Evolutionary conservation across 192 early-diverging fungal species (phyloP), one percentile per base, ranked within the genome.

Genomic region (Gryganskiella cystojenkinii): DNA sequence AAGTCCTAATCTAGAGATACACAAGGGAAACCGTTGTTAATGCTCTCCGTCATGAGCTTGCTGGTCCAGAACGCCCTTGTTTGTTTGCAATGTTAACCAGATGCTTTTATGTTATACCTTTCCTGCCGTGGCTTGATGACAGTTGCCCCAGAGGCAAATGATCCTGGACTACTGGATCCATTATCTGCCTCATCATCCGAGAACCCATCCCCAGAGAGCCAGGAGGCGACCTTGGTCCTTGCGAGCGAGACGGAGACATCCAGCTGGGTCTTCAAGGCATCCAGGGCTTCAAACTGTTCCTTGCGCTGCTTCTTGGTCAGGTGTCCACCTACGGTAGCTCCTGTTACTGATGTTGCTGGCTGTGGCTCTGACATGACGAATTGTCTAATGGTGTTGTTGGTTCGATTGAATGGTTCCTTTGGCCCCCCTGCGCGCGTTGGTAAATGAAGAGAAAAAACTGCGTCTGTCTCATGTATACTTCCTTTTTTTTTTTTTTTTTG

Each of bases 221-320:
- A 87, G 3, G 85, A 87, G 47, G 80, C 37, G 47, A 87, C 80
- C 4, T 82, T 73, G 15, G 72, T 70, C 3, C 81, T 67, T 15
- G 85, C 82, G 2, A 80, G 51, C 7, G 80, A 79, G 35, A 87
- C 78, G 5, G 83, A 84, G 45, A 81, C 80, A 64, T 84, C 83
- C n/a, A 87, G 80, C 58, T 87, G 83, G 2, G 85, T 87, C 58
- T 83, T 69, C 34, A 87, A 54, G 27, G 74, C 62, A n/a, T 79
- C 73, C 51, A 83, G 69, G 11, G 55, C 76, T 28, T 83, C 76
- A 28, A 82, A 82, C 40, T 82, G 68, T 43, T 80, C 71, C 33
- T 81, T 84, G 51, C 71, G 71, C 24, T 83, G 71, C 27, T 83
- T 83, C 40, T 69, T 78, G 6, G 74, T 78, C 27, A 78, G 22